Base-by-base conservation (phyloP, 495 filamentous ascomycete genomes). In the Annulohypoxylon stygium region DNA sequence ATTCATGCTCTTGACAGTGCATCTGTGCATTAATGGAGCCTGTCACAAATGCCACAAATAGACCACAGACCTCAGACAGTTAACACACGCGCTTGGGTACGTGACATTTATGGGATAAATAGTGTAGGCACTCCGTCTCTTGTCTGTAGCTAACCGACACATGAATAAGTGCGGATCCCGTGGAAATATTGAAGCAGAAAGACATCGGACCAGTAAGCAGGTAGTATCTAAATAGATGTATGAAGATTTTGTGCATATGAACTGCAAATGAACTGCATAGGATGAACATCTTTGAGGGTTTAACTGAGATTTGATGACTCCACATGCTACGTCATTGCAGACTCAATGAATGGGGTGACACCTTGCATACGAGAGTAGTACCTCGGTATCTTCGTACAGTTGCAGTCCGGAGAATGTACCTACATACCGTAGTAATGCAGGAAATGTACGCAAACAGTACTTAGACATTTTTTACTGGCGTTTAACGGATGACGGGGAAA, bases 261-360 rank as follows among this genome's bases (percentile, higher is more conserved):
- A 26, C 43, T 54, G 47, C 61, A 61, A 51, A 57, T 16, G 47
- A 30, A 37, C 34, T 54, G 47, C 61, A 61, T 57, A 57, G 16
- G 18, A 64, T 51, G 60, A 62, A 62, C 30, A 55, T 34, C 47
- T 61, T 30, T 26, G 43, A 61, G 47, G 55, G 66, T 61, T 69
- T 30, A 69, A 74, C 69, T 69, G 67, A 67, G 60, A 73, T 65
- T 55, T 62, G 63, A 70, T 60, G 63, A 67, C 72, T 70, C 72
- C 72, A 75, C 72, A 39, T 23, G 30, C 11, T 75, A 75, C 72
- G 72, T 75, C 72, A 75, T 75, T 48, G 30, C 23, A 45, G 9
- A 53, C 63, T 66, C 45, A 62, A 59, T 54, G 36, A 67, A 73
- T 62, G 48, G 61, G 65, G 55, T 53, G 50, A 63, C 55, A 20